These are phyloP conservation scores for Conoideocrella luteorostrata DNA, from an alignment of 2,329 filamentous ascomycete genomes.

Conservation along the genomic window DNA sequence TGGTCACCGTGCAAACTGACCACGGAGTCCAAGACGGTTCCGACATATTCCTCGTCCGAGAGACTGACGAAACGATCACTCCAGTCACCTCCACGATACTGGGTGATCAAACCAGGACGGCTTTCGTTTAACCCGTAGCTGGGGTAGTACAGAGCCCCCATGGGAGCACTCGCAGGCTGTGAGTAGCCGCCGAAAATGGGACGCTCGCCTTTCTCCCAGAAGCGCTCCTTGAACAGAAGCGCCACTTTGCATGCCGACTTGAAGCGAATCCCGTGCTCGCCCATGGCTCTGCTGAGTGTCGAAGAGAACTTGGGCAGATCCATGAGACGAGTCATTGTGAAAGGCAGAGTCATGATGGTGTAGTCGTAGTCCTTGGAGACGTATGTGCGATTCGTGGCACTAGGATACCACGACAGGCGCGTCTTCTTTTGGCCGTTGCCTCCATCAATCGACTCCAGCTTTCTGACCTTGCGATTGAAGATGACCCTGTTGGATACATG, in stretches of 20 bases:
- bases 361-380: slow-evolving; percentile 29
- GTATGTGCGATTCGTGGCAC: slow-evolving; percentile 16
- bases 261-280: slow-evolving; percentile 16
- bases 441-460: slow-evolving; percentile 13
- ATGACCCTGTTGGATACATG: slow-evolving; percentile 21
- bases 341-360: slow-evolving; percentile 29
- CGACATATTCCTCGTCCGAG: slow-evolving; percentile 6
- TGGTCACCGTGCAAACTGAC: slow-evolving; percentile 23
- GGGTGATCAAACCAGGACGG: slow-evolving; percentile 39
- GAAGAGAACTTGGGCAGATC: slow-evolving; percentile 28
- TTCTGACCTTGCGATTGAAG: slow-evolving; percentile 16
- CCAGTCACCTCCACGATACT: slow-evolving; percentile 10
- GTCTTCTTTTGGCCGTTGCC: background rate
- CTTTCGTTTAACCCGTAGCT: slow-evolving; percentile 45
- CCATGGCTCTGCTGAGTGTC: slow-evolving; percentile 19
- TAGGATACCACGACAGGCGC: slow-evolving; percentile 10
- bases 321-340: slow-evolving; percentile 31
- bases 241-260: slow-evolving; percentile 34
- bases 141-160: slow-evolving; percentile 40
- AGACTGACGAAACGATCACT: slow-evolving; percentile 10
- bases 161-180: slow-evolving; percentile 6
- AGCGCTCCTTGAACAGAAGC: slow-evolving; percentile 49
- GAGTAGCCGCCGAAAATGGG: slow-evolving; percentile 36
- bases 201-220: slow-evolving; percentile 21
- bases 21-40: slow-evolving; percentile 4